Evolutionary conservation across 345 rosid genomes (phyloP).

Genomic region (Barbarea vulgaris): DNA sequence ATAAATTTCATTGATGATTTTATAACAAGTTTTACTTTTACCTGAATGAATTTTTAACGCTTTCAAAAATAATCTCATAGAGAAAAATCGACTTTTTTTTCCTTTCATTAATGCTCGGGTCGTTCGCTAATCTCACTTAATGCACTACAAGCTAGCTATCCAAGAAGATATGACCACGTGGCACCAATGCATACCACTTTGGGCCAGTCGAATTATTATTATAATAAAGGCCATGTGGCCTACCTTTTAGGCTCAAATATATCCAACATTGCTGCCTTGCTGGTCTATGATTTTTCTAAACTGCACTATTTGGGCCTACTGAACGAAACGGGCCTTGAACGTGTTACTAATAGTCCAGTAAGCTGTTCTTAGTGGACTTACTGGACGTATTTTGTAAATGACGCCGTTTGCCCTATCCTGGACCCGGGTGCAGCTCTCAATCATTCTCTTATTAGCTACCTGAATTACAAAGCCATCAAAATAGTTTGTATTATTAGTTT

Average conservation of each 20-base stretch:
- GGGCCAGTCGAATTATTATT: neutral
- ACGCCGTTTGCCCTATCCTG: neutral
- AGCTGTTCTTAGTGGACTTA: neutral
- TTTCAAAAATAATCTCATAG: neutral
- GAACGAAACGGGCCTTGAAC: neutral
- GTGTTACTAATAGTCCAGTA: neutral
- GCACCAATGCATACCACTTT: neutral
- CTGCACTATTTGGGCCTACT: neutral
- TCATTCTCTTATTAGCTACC: neutral
- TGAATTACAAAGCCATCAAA: neutral
- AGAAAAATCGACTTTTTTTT: neutral
- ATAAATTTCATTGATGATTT: neutral
- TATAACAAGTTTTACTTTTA: neutral
- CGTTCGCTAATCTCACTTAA: neutral
- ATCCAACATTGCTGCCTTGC: neutral
- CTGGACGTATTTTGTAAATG: neutral
- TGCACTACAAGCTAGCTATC: neutral
- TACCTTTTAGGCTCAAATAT: neutral
- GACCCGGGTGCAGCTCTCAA: neutral
- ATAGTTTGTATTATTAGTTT: neutral
- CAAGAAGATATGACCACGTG: neutral
- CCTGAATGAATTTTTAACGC: neutral
- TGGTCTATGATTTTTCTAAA: neutral
- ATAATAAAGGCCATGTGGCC: neutral
- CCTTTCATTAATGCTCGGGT: neutral